Base-by-base conservation (phyloP, 2,329 filamentous ascomycete genomes). In the Emericellopsis cladophorae region DNA sequence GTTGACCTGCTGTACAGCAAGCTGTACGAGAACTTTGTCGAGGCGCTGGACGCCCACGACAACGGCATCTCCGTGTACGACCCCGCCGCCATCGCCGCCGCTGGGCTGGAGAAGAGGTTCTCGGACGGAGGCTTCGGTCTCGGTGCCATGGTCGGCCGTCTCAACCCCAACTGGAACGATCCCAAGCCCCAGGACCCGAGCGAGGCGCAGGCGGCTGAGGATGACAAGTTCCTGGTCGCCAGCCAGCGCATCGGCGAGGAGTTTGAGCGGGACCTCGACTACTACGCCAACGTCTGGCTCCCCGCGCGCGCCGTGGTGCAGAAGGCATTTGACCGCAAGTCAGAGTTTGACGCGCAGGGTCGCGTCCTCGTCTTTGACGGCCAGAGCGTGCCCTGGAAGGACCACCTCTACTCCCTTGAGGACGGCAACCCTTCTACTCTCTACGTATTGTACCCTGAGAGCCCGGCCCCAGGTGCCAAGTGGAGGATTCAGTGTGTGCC, bases 401-500 rank as follows among this genome's bases (percentile, higher is more conserved):
- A 96, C 55, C 92, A 98, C 60, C 72, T 98, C 15, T 96, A 95
- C 66, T 79, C 74, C 15, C 74, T 96, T 23, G 92, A 98, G 64
- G 72, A 18, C 26, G 42, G 38, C 23, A 39, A 29, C 33, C 49
- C 58, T 7, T 55, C 55, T 51, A 79, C 90, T 4, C 70, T 89
- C 39, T 96, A 95, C 56, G 89, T 95, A 12, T 68, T 96, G 22
- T 96, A 96, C 63, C 84, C 88, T 0, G 90, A 98, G 67, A 85
- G 76, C 54, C 74, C 38, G 4, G 70, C 74, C 36, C 75, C 79
- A 36, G 82, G 76, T 48, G 72, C 82, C 54, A 94, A 92, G 65
- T 96, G 92, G 92, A 79, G 92, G 43, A 84, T 98, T 45, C 88
- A 95, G 63, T 81, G 84, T 46, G 92, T 96, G n/a, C 84, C 87